Evolutionary conservation across 805 yeast species (phyloP).

Genomic region (Ogataea corticis): DNA sequence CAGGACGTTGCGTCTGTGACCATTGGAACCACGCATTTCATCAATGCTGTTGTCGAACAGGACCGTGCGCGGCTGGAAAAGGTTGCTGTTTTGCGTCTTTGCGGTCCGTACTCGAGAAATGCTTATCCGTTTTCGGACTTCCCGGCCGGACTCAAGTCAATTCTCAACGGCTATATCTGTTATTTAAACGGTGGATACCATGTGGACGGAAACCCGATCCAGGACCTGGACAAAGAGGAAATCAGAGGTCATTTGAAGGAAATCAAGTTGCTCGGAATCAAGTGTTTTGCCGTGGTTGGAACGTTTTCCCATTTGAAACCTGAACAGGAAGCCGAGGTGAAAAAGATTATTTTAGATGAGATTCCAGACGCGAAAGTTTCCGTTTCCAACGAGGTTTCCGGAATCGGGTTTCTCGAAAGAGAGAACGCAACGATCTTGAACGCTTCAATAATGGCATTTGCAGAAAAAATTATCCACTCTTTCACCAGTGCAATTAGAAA

Average conservation of each 20-base stretch:
- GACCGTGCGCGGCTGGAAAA: conserved; percentile 42
- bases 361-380: conserved; percentile 39
- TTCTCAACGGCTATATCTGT: conserved; percentile 39
- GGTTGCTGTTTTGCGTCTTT: conserved; percentile 47
- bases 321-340: conserved; percentile 40
- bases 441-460: conserved; percentile 45
- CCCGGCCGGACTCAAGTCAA: conserved; percentile 38
- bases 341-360: conserved; percentile 33
- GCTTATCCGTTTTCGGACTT: conserved; percentile 46
- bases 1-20: conserved; percentile 43
- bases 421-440: conserved; percentile 50
- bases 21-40: conserved; percentile 53
- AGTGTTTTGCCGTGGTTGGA: conserved; percentile 42
- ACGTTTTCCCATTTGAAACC: conserved; percentile 41
- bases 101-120: conserved; percentile 42
- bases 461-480: conserved; percentile 40
- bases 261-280: conserved; percentile 36
- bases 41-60: conserved; percentile 50
- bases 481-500: conserved; percentile 40
- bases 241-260: conserved; percentile 19
- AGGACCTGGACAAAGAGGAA: conserved; percentile 32
- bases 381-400: conserved; percentile 42
- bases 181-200: conserved; percentile 43
- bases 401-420: conserved; percentile 46
- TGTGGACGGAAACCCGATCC: conserved; percentile 43